Conservation (phyloP, 805 yeast species). For the Ogataea zsoltii region DNA sequence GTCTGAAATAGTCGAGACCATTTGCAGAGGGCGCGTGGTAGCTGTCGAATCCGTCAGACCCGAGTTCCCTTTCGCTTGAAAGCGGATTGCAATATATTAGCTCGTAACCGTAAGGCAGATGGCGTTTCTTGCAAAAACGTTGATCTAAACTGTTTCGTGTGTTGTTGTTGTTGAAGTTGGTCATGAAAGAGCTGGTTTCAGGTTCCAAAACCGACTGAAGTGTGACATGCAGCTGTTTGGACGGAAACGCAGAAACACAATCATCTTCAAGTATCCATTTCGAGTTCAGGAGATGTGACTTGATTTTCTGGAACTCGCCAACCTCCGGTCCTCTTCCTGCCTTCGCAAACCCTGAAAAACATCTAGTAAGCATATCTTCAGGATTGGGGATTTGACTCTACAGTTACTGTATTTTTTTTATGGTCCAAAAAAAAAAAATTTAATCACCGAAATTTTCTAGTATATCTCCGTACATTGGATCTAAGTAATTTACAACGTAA, state of each 20-base stretch:
- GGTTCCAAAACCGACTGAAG: conserved; percentile 27
- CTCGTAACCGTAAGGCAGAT: conserved; percentile 57
- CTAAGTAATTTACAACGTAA: conserved; percentile 9
- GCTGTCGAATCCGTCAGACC: conserved; percentile 78
- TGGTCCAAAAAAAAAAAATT: too few relatives aligned
- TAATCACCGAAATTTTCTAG: too few relatives aligned
- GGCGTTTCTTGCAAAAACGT: conserved; percentile 20
- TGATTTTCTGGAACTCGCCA: conserved; percentile 14
- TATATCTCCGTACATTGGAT: not conserved
- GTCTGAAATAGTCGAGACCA: conserved; percentile 37
- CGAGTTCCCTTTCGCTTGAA: conserved; percentile 46
- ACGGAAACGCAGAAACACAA: conserved; percentile 26
- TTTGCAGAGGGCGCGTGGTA: conserved; percentile 62
- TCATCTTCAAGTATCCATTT: conserved; percentile 32
- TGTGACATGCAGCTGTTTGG: conserved; percentile 30
- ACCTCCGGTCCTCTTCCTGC: conserved; percentile 8
- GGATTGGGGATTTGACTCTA: too few relatives aligned
- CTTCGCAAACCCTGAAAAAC: conserved; percentile 3
- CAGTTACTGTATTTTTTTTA: too few relatives aligned
- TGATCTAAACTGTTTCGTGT: conserved; percentile 7
- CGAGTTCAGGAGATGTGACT: conserved; percentile 13
- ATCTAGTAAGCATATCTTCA: not conserved
- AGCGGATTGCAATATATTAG: conserved; percentile 67
- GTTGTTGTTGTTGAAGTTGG: not conserved
- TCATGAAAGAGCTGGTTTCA: conserved; percentile 17